These are phyloP conservation scores for Tetrapisispora iriomotensis DNA, from an alignment of 805 yeast species.

Conservation along the genomic window DNA sequence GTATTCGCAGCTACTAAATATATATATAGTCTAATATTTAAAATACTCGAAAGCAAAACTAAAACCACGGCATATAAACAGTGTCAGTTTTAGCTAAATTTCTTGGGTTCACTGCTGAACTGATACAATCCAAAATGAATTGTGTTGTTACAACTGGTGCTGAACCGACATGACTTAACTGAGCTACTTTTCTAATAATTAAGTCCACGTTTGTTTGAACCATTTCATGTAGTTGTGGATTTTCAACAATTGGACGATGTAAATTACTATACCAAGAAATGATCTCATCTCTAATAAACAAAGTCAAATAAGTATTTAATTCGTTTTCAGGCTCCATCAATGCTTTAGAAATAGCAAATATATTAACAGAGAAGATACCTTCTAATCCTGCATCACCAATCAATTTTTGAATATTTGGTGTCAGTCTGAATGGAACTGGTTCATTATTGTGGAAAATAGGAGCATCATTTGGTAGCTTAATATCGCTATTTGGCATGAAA, in stretches of 20 bases:
- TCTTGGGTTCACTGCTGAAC: slow-evolving; percentile 92
- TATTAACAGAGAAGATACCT: slow-evolving; percentile 78
- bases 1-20: background rate
- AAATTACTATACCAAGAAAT: slow-evolving; percentile 88
- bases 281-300: slow-evolving; percentile 92
- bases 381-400: slow-evolving; percentile 93
- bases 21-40: background rate
- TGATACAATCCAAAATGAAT: slow-evolving; percentile 77
- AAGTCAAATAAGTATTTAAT: slow-evolving; percentile 80
- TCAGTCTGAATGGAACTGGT: slow-evolving; percentile 89
- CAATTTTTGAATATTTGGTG: slow-evolving; percentile 88
- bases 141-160: slow-evolving; percentile 67
- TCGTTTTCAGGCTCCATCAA: slow-evolving; percentile 87
- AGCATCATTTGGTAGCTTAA: slow-evolving; percentile 34
- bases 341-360: slow-evolving; percentile 79
- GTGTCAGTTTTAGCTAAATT: slow-evolving; percentile 86
- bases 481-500: slow-evolving; percentile 28
- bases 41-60: background rate
- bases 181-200: slow-evolving; percentile 66
- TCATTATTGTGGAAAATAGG: slow-evolving; percentile 90
- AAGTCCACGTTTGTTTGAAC: slow-evolving; percentile 82
- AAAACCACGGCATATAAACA: slow-evolving; percentile 92
- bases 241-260: slow-evolving; percentile 75
- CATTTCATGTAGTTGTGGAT: slow-evolving; percentile 73
- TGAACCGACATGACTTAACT: slow-evolving; percentile 55